Percentiles rank a stretch among this genome's conserved stretches.
Conservation (phyloP, 2,329 filamentous ascomycete species). For the Periconia macrospinosa region DNA sequence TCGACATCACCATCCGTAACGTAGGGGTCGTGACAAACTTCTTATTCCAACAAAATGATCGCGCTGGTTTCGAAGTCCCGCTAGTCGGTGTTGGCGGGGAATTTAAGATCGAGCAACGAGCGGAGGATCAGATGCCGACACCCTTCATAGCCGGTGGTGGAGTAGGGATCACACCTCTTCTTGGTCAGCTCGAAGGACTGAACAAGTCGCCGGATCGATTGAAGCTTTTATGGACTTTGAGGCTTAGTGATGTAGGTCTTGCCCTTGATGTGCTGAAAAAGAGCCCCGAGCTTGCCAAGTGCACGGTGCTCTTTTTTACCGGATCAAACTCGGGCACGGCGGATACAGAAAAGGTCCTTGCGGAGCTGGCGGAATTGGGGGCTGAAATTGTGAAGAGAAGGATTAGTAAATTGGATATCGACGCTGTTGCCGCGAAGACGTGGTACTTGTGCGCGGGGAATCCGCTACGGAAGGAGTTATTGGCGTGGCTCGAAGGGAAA, state of each 20-base stretch:
- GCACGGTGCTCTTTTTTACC: conserved; percentile 68
- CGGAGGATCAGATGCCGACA: conserved; percentile 43
- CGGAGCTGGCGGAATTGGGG: conserved; percentile 33
- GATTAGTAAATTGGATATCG: conserved; percentile 50
- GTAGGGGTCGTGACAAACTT: conserved; percentile 70
- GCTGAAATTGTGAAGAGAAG: conserved; percentile 49
- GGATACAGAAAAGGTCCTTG: conserved; percentile 29
- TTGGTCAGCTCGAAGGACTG: conserved; percentile 62
- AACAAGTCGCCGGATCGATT: conserved; percentile 40
- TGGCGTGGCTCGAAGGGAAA: conserved; percentile 52
- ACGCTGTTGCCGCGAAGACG: conserved; percentile 37
- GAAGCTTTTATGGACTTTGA: conserved; percentile 69
- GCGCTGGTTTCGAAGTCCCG: conserved; percentile 61
- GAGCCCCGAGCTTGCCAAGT: conserved; percentile 54
- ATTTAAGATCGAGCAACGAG: conserved; percentile 51
- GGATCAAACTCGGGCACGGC: conserved; percentile 31
- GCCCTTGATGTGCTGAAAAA: conserved; percentile 61
- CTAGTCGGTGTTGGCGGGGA: conserved; percentile 74
- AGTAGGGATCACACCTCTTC: conserved; percentile 79
- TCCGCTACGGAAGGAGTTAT: conserved; percentile 51
- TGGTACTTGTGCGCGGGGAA: conserved; percentile 65
- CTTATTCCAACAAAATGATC: conserved; percentile 61
- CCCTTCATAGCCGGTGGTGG: conserved; percentile 75
- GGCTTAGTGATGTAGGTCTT: conserved; percentile 63
- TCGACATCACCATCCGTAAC: conserved; percentile 73